These are phyloP conservation scores for Wickerhamomyces alni DNA, from an alignment of 805 yeast species.

Conservation along the genomic window DNA sequence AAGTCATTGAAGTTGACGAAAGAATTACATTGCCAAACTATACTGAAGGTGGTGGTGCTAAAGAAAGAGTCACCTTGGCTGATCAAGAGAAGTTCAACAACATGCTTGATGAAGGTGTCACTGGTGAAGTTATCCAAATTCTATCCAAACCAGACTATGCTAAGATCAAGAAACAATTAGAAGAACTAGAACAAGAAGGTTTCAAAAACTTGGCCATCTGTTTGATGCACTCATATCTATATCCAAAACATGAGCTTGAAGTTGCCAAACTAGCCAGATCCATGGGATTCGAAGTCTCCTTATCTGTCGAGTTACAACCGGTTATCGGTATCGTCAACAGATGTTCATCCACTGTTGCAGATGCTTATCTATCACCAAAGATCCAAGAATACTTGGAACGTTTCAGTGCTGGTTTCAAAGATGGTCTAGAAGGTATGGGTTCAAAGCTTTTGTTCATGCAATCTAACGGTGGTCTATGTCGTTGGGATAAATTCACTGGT, in stretches of 20 bases:
- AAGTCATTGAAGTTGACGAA: constrained; percentile 83
- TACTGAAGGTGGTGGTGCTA: constrained; percentile 50
- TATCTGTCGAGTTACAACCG: constrained; percentile 65
- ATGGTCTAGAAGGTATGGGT: constrained; percentile 48
- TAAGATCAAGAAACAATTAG: no score
- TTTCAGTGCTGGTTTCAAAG: constrained; percentile 48
- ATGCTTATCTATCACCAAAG: constrained; percentile 79
- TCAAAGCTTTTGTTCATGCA: constrained; percentile 79
- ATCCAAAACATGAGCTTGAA: constrained; percentile 56
- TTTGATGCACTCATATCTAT: constrained; percentile 63
- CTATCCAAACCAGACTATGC: constrained; percentile 48
- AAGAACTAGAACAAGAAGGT: no score
- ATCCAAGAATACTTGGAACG: constrained; percentile 64
- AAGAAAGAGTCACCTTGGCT: constrained; percentile 34
- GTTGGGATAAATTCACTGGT: constrained; percentile 80
- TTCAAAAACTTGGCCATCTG: constrained; percentile 34
- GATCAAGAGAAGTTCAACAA: no score
- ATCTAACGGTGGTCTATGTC: constrained; percentile 92
- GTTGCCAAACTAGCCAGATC: constrained; percentile 66
- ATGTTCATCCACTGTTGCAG: constrained; percentile 74
- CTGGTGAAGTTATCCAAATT: constrained; percentile 64
- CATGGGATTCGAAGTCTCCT: constrained; percentile 55
- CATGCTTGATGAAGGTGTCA: no score
- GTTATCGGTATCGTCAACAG: constrained; percentile 76
- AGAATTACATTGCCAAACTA: constrained; percentile 80